These are phyloP conservation scores for Babesia gibsoni DNA, from an alignment of 169 alveolate genomes.

Conservation along the genomic window DNA sequence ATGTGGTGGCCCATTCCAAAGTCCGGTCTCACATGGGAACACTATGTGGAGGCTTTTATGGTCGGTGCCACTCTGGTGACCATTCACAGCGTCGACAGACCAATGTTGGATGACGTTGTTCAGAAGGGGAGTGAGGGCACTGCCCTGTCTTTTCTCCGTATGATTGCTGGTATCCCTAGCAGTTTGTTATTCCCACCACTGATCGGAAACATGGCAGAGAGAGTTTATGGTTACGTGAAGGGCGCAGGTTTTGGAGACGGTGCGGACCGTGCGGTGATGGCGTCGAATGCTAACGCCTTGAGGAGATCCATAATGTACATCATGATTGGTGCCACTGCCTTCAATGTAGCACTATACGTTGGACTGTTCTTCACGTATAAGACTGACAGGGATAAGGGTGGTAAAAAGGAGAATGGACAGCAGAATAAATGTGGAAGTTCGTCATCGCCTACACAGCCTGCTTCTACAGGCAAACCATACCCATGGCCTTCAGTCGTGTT, in stretches of 20 bases:
- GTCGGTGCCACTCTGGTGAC: conserved; percentile 86
- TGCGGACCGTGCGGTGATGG: not conserved
- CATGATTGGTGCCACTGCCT: not conserved
- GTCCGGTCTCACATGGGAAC: conserved; percentile 48
- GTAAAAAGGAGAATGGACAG: too few species aligned
- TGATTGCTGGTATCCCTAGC: conserved; percentile 85
- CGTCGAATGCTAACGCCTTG: conserved; percentile 8
- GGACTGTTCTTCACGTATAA: conserved; percentile 22
- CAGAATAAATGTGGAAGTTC: too few species aligned
- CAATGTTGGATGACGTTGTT: conserved; percentile 87
- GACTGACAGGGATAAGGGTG: too few species aligned
- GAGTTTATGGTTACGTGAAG: conserved; percentile 70
- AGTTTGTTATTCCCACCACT: conserved; percentile 85
- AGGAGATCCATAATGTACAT: conserved; percentile 20
- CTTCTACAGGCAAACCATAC: too few species aligned
- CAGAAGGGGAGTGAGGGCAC: conserved; percentile 85
- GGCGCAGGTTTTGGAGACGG: not conserved
- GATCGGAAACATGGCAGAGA: conserved; percentile 84
- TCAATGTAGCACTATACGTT: conserved; percentile 4
- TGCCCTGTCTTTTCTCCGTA: conserved; percentile 77
- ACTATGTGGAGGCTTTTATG: conserved; percentile 64
- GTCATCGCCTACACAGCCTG: too few species aligned
- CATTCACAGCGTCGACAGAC: conserved; percentile 87
- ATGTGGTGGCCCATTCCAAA: conserved; percentile 68
- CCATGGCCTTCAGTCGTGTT: too few species aligned